A percentile compares a stretch with the other conserved stretches of the same genome.
Evolutionary conservation across 139 green algal species (phyloP).

Genomic region (Chlorella sorokiniana): DNA sequence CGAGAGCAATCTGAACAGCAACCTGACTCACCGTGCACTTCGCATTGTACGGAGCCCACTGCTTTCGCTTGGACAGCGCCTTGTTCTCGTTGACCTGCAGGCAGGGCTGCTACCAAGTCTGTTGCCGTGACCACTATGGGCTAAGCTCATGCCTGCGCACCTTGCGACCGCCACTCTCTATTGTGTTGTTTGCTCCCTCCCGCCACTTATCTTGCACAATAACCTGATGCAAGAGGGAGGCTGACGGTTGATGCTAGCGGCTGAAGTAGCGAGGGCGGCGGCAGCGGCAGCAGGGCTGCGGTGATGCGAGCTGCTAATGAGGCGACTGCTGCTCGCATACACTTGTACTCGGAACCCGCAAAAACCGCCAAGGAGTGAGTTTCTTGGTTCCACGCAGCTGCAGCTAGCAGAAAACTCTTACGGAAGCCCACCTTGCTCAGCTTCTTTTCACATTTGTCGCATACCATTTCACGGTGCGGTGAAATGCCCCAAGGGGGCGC

Average conservation of each 20-base stretch:
- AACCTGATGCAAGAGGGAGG: neutral
- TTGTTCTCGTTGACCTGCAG: conserved; percentile 79
- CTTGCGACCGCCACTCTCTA: conserved; percentile 58
- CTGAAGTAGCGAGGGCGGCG: neutral
- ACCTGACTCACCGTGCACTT: conserved; percentile 58
- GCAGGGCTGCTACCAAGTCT: neutral
- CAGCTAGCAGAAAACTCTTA: too few relatives aligned
- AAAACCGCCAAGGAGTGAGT: too few relatives aligned
- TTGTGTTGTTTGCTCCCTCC: conserved; percentile 58
- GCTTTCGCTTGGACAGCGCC: conserved; percentile 61
- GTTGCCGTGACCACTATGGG: neutral
- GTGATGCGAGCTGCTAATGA: too few relatives aligned
- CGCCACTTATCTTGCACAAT: conserved; percentile 69
- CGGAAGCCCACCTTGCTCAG: conserved; percentile 51
- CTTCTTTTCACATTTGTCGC: conserved; percentile 79
- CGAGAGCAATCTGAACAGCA: neutral
- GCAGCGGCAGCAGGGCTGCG: neutral
- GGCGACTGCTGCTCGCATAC: too few relatives aligned
- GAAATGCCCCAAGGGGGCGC: too few relatives aligned
- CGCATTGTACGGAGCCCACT: conserved; percentile 59
- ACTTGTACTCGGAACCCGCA: too few relatives aligned
- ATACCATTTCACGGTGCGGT: conserved; percentile 60
- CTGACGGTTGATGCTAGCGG: neutral
- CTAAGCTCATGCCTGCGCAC: neutral
- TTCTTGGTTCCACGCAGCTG: too few relatives aligned